Conservation (phyloP, 1,139 yeast species). For the Zygoascus meyerae region DNA sequence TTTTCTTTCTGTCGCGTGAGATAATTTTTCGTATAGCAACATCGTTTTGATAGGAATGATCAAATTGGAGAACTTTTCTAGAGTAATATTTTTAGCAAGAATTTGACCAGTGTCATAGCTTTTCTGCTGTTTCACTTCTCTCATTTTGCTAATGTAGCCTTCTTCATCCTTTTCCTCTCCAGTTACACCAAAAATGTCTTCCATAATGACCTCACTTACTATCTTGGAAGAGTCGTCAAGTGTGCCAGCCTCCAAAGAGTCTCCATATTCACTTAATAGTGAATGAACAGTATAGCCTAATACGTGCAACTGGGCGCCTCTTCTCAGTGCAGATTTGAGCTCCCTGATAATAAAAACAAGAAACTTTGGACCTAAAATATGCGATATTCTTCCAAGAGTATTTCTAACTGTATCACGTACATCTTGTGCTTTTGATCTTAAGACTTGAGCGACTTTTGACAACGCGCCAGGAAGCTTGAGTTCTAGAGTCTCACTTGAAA, state of each 20-base stretch:
- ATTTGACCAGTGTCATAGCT: slow-evolving; percentile 86
- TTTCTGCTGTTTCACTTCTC: slow-evolving; percentile 84
- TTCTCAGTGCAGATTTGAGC: slow-evolving; percentile 66
- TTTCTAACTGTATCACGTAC: slow-evolving; percentile 83
- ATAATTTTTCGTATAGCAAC: slow-evolving; percentile 59
- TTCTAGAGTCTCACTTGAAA: slow-evolving; percentile 52
- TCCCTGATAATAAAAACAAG: slow-evolving; percentile 71
- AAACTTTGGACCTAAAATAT: slow-evolving; percentile 65
- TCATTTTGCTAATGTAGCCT: slow-evolving; percentile 79
- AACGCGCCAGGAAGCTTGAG: slow-evolving; percentile 72
- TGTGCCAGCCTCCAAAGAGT: slow-evolving; percentile 57
- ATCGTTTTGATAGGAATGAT: slow-evolving; percentile 62
- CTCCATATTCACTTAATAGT: slow-evolving; percentile 51
- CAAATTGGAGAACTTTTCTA: slow-evolving; percentile 53
- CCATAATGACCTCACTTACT: slow-evolving; percentile 75
- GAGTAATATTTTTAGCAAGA: slow-evolving; percentile 58
- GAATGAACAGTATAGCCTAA: slow-evolving; percentile 82
- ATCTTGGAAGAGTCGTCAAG: slow-evolving; percentile 61
- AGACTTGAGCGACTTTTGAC: slow-evolving; percentile 79
- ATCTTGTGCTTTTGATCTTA: slow-evolving; percentile 82
- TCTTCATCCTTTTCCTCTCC: slow-evolving; percentile 95
- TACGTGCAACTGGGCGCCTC: slow-evolving; percentile 94
- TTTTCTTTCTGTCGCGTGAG: slow-evolving; percentile 64
- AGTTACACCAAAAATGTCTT: slow-evolving; percentile 86
- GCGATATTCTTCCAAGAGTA: slow-evolving; percentile 60